A percentile compares a stretch with the other conserved stretches of the same genome.
phyloP scores from a whole-genome alignment of 2,329 filamentous ascomycete genomes.

The Chaetothyriales sp. region DNA sequence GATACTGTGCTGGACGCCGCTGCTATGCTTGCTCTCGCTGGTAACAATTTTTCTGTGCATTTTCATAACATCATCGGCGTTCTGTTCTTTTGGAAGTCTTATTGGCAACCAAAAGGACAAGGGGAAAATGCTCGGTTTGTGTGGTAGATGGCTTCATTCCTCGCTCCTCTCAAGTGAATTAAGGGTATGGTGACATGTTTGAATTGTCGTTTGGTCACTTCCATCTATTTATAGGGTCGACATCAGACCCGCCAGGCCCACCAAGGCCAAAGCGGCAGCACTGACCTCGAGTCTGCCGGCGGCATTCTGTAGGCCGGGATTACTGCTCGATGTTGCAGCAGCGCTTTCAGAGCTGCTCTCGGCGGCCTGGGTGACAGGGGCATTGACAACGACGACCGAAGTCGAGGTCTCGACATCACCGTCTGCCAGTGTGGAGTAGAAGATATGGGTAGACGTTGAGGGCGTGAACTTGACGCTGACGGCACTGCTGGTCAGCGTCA shows the following conservation, averaged over 20 bases:
- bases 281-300: conserved; percentile 20
- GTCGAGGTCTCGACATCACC: conserved; percentile 32
- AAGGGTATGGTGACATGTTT: background rate
- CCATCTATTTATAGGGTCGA: background rate
- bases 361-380: conserved; percentile 19
- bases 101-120: too few species aligned
- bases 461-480: conserved; percentile 18
- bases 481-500: conserved; percentile 18
- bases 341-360: conserved; percentile 15
- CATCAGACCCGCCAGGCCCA: background rate
- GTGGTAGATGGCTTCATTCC: background rate
- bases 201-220: background rate
- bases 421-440: conserved; percentile 29
- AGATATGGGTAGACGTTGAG: conserved; percentile 28
- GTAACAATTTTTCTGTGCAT: background rate
- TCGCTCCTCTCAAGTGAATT: background rate
- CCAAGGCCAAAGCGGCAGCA: background rate
- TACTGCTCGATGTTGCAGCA: conserved; percentile 15
- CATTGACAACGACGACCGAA: conserved; percentile 31
- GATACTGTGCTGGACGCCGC: background rate
- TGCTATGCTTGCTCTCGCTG: conserved; percentile 21
- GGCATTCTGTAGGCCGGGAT: conserved; percentile 30
- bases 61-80: background rate
- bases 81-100: background rate
- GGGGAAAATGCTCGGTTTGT: too few species aligned